phyloP scores from a whole-genome alignment of 208 protist genomes.

The Acanthamoeba lenticulata region DNA sequence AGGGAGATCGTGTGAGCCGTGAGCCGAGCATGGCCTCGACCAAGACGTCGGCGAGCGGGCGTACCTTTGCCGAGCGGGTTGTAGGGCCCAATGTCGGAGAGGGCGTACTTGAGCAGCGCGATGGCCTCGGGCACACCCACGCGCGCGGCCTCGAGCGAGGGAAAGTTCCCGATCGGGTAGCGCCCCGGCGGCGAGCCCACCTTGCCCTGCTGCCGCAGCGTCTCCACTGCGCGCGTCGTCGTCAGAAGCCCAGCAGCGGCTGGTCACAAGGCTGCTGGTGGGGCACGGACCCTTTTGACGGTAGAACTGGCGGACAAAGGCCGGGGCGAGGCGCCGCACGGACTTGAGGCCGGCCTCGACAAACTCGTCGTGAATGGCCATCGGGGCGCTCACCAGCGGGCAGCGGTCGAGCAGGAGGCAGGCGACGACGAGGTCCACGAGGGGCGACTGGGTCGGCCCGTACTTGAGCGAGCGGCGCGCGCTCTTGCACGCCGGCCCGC shows the following conservation, averaged over 20 bases:
- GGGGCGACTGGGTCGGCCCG: not conserved
- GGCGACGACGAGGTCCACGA: not conserved
- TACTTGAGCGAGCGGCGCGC: slow-evolving; percentile 28
- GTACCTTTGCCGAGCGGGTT: not conserved
- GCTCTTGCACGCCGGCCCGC: not conserved
- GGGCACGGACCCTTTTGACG: not conserved
- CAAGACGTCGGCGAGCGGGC: not conserved
- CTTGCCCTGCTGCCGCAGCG: not conserved
- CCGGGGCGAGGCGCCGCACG: not conserved
- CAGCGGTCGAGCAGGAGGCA: slow-evolving; percentile 19
- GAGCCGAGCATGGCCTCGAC: not conserved
- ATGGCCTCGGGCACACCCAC: not conserved
- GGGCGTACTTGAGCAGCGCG: slow-evolving; percentile 9
- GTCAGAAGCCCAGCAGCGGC: not conserved
- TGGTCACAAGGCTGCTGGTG: not conserved
- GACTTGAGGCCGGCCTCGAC: not conserved
- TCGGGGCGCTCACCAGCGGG: not conserved
- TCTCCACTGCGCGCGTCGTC: not conserved
- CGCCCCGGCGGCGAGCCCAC: not conserved
- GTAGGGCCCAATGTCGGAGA: slow-evolving; percentile 34
- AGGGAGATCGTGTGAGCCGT: not conserved
- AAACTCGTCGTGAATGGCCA: slow-evolving; percentile 49
- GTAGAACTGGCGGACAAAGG: not conserved
- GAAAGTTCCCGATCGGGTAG: not conserved
- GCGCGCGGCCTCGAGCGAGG: not conserved